Base-by-base conservation (phyloP, 805 yeast genomes). In the Blastobotrys robertii region DNA sequence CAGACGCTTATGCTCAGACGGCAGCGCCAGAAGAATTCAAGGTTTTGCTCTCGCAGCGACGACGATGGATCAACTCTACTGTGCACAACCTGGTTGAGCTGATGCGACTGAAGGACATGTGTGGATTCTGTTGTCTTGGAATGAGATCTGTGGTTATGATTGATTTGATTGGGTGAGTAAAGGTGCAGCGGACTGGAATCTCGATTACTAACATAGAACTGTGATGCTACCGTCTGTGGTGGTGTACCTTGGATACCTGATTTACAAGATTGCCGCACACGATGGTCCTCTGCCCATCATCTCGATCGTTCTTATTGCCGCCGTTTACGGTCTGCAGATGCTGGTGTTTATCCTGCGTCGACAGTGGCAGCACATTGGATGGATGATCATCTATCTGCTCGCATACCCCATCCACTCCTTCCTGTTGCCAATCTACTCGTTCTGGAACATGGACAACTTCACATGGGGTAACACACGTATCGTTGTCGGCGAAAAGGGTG, bases 61-160 rank as follows among this genome's bases (percentile, higher is more conserved):
- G 79, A 58, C 75, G 82, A 49, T 76, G 82, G 82, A 76, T 76
- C 54, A 76, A 76, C 57, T 77, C 81, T 6, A 76, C 82, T 0
- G 79, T 76, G 28, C 82, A 76, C 59, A 76, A 76, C 52, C 69
- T 76, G 56, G 63, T 71, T 56, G 82, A 76, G 60, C 68, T 76
- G 50, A 68, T 74, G 33, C 65, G 74, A 50, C 70, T 76, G 35
- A 66, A 68, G 28, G 76, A 76, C 46, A 70, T 76, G 66, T 76
- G 82, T 62, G 82, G 82, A 39, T 76, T 79, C 38, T 75, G 72
- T 53, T 66, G 74, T 50, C 70, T 77, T 50, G 71, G 79, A 22
- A 76, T 76, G 82, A 70, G 78, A 45, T 75, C 76, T 44, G 72
- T 73, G 45, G 74, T 76, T 39, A 65, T 69, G 48, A 70, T 77